Evolutionary conservation across 2,329 filamentous ascomycete genomes (phyloP), one percentile per base, ranked within the genome.

Genomic region (Aspergillus clavatus): DNA sequence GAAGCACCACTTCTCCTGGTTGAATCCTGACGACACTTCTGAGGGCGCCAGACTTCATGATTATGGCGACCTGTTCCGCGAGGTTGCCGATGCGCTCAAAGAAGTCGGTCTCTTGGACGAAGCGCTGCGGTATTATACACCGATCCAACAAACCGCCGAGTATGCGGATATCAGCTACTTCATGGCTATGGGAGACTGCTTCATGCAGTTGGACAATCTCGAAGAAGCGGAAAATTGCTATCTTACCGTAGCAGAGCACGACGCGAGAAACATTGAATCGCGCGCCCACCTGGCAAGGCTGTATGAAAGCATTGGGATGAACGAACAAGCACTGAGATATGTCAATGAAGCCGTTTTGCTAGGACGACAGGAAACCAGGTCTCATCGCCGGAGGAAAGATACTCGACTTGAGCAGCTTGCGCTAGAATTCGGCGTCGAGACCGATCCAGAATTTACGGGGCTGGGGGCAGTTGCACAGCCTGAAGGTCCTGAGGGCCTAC

Each of bases 281-380:
- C 83, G 88, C 29, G 81, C 87, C 23, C 81, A 88, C 56, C 74
- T 96, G 7, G 88, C 88, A 10, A 89, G 86, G 57, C 81, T 96
- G 65, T 95, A 94, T 59, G 88, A 94, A 62, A 81, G 78, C 51
- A 78, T 79, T 36, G 83, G 83, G 51, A 81, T 84, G 68, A 82
- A 79, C 18, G 85, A 89, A 57, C 82, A 88, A 58, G 89, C 89
- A 1, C 80, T 89, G 47, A 82, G 86, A 47, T 79, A 89, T 40
- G 81, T 87, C 39, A 85, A 84, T 26, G 85, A 94, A 62, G 83
- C 87, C 7, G 78, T 91, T 55, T 75, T 80, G 24, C 71, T 89
- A 23, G 75, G 75, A n/a, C 70, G 71, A 61, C 66, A 67, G 44
- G 66, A 70, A 49, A 61, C 51, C 38, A 57, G 58, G 46, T 60